phyloP scores from a whole-genome alignment of 1,284 basidiomycete genomes.

The Thecaphora thlaspeos region DNA sequence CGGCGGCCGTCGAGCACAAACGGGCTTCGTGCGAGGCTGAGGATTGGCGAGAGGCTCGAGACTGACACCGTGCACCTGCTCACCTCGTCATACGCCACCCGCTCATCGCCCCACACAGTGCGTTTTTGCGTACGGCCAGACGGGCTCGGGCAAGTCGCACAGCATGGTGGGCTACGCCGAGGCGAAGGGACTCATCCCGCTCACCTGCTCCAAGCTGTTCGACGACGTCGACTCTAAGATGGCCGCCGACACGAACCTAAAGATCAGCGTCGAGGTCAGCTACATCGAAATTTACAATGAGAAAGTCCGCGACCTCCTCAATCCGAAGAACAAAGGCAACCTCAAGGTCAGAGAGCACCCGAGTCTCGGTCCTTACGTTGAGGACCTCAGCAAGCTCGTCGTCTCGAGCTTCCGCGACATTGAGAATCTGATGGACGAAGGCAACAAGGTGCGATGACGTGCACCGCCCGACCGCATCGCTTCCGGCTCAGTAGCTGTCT shows the following conservation, averaged over 20 bases:
- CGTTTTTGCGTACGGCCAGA: slow-evolving; percentile 55
- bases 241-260: slow-evolving; percentile 68
- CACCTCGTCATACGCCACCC: too few species aligned
- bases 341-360: slow-evolving; percentile 96
- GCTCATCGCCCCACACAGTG: too few species aligned
- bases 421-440: slow-evolving; percentile 99
- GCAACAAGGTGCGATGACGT: slow-evolving; percentile 70
- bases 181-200: slow-evolving; percentile 95
- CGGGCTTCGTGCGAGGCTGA: too few species aligned
- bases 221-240: slow-evolving; percentile 70
- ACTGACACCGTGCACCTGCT: too few species aligned
- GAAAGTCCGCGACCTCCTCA: slow-evolving; percentile 90
- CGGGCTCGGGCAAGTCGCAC: slow-evolving; percentile 47
- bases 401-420: slow-evolving; percentile 90
- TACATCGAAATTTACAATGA: slow-evolving; percentile 84
- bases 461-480: too few species aligned
- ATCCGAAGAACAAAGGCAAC: slow-evolving; percentile 94
- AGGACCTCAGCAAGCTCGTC: slow-evolving; percentile 89
- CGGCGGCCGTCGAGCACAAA: too few species aligned
- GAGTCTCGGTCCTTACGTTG: slow-evolving; percentile 79
- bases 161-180: slow-evolving; percentile 65
- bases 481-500: too few species aligned
- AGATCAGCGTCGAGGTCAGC: slow-evolving; percentile 90
- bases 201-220: slow-evolving; percentile 91
- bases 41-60: too few species aligned